Evolutionary conservation across 345 rosid genomes (phyloP).

Genomic region (Ceriops tagal): DNA sequence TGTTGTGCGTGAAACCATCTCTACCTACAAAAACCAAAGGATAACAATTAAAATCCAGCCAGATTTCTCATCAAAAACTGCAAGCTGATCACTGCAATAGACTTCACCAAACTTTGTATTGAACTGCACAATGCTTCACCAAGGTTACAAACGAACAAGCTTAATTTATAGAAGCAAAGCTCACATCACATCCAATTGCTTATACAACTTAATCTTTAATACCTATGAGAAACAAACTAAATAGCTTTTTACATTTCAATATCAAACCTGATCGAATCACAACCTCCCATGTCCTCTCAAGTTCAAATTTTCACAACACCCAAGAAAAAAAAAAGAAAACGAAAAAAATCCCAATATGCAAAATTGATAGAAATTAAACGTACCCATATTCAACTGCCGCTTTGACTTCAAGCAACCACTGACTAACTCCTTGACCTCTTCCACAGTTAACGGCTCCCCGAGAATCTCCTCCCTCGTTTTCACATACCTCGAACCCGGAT

Average conservation of each 20-base stretch:
- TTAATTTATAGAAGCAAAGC: background rate
- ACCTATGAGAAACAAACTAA: too few species aligned
- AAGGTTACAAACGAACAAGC: background rate
- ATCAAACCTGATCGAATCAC: too few species aligned
- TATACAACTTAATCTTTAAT: too few species aligned
- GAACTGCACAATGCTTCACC: background rate
- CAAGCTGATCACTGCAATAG: background rate
- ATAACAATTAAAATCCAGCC: background rate
- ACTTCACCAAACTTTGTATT: background rate
- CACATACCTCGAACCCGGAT: slow-evolving; percentile 82
- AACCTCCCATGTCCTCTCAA: too few species aligned
- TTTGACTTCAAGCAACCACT: slow-evolving; percentile 46
- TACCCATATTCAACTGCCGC: slow-evolving; percentile 91
- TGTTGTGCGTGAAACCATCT: slow-evolving; percentile 95
- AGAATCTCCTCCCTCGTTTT: slow-evolving; percentile 68
- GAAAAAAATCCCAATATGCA: slow-evolving; percentile 8
- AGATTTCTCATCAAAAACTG: background rate
- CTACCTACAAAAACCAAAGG: slow-evolving; percentile 52
- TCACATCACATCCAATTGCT: too few species aligned
- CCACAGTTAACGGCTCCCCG: slow-evolving; percentile 77
- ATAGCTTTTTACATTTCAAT: too few species aligned
- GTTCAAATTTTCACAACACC: background rate
- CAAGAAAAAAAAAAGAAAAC: background rate
- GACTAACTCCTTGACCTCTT: slow-evolving; percentile 65
- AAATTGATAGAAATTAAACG: background rate